These are phyloP conservation scores for Chaetomium fimeti DNA, from an alignment of 495 filamentous ascomycete genomes.

Conservation along the genomic window DNA sequence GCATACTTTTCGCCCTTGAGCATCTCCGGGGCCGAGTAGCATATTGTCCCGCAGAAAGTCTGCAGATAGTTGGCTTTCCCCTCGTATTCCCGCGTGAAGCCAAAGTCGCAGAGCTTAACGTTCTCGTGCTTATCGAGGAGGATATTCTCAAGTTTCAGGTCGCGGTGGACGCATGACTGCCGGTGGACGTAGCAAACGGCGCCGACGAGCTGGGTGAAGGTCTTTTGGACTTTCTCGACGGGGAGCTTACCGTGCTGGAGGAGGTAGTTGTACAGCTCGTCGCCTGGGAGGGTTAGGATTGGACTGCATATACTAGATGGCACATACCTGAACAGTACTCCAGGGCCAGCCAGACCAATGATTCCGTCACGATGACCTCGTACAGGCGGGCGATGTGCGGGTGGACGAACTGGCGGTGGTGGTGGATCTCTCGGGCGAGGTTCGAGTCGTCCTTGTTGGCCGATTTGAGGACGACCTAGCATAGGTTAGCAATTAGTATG, in stretches of 20 bases:
- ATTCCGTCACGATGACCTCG: conserved; percentile 96
- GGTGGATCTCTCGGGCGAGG: conserved; percentile 94
- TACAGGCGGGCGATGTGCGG: conserved; percentile 96
- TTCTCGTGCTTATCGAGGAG: conserved; percentile 95
- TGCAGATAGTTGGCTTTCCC: conserved; percentile 92
- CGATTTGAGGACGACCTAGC: conserved; percentile 92
- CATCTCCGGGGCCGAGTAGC: conserved; percentile 98
- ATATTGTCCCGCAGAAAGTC: conserved; percentile 96
- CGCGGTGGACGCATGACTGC: conserved; percentile 93
- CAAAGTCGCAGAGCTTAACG: conserved; percentile 98
- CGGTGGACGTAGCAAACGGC: conserved; percentile 95
- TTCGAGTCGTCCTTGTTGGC: conserved; percentile 95
- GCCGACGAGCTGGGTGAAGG: conserved; percentile 93
- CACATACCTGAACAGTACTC: conserved; percentile 91
- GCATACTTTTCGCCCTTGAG: conserved; percentile 97
- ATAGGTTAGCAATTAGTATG: conserved; percentile 8
- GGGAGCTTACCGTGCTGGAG: conserved; percentile 80
- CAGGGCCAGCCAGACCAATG: conserved; percentile 89
- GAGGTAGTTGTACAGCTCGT: conserved; percentile 96
- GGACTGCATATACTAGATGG: background rate
- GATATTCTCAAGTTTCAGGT: conserved; percentile 96
- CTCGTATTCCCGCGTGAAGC: conserved; percentile 96
- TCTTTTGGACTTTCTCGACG: conserved; percentile 86
- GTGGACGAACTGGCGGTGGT: conserved; percentile 96
- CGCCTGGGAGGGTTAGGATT: conserved; percentile 56